These are phyloP conservation scores for Neurospora sp. DNA, from an alignment of 495 filamentous ascomycete species.

Conservation along the genomic window DNA sequence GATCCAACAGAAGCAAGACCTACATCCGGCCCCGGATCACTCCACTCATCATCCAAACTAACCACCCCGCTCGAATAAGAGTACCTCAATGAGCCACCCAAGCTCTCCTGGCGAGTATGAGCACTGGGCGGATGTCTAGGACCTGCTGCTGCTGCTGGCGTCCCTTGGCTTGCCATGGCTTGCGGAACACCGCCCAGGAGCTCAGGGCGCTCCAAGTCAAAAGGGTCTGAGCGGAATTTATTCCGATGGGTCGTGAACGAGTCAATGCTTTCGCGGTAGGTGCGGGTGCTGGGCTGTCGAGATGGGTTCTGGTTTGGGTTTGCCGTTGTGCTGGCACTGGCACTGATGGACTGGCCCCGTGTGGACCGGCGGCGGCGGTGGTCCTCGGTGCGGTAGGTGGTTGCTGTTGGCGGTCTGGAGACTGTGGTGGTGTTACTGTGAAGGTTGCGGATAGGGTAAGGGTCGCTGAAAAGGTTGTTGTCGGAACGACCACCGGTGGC, in stretches of 20 bases:
- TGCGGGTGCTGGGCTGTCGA: conserved; percentile 17
- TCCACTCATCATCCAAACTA: conserved; percentile 32
- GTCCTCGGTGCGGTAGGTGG: not conserved
- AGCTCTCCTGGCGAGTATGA: conserved; percentile 1
- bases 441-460: conserved; percentile 17
- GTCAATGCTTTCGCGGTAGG: conserved; percentile 23
- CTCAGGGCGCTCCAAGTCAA: conserved; percentile 51
- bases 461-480: conserved; percentile 38
- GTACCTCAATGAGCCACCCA: conserved; percentile 12
- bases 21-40: conserved; percentile 43
- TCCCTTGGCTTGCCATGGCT: not conserved
- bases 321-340: conserved; percentile 9
- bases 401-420: conserved; percentile 11
- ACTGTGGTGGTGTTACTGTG: not conserved
- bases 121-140: not conserved
- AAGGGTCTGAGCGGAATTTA: conserved; percentile 55
- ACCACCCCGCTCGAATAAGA: conserved; percentile 40
- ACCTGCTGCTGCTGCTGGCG: conserved; percentile 4
- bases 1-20: conserved; percentile 21
- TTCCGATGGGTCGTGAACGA: conserved; percentile 28
- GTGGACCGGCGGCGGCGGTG: conserved; percentile 29
- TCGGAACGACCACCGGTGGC: conserved; percentile 12
- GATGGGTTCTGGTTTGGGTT: not conserved
- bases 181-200: conserved; percentile 20
- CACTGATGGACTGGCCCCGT: conserved; percentile 32